Conservation (phyloP, 148 eudicot genomes). For the Fallopia convolvulus region DNA sequence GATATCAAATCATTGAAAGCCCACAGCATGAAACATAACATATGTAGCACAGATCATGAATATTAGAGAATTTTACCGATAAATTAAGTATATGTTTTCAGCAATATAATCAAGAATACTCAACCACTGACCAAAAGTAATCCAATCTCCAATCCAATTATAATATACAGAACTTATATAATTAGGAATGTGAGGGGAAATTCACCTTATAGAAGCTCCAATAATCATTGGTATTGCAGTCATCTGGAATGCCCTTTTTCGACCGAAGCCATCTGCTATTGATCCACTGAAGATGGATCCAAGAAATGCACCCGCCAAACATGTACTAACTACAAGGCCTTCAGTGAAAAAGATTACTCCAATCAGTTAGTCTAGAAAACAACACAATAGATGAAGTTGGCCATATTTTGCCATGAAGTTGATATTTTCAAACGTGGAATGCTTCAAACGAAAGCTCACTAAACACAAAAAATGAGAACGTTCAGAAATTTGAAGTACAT, state of each 20-base stretch:
- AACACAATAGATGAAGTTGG: not conserved
- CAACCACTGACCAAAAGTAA: not conserved
- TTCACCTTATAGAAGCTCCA: conserved; percentile 78
- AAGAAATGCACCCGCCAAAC: conserved; percentile 78
- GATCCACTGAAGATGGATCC: conserved; percentile 85
- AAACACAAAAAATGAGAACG: no score
- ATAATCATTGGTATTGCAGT: conserved; percentile 77
- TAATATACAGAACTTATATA: not conserved
- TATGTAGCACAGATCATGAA: not conserved
- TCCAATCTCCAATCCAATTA: not conserved
- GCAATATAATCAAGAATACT: not conserved
- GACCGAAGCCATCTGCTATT: conserved; percentile 79
- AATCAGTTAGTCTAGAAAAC: not conserved
- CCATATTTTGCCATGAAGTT: not conserved
- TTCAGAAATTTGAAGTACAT: no score
- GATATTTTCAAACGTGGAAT: not conserved
- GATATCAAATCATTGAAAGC: not conserved
- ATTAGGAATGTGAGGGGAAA: not conserved
- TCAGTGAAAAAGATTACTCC: conserved; percentile 7
- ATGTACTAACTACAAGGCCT: conserved; percentile 88
- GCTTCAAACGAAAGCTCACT: no score
- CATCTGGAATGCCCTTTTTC: conserved; percentile 69
- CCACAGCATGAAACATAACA: not conserved
- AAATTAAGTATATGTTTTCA: not conserved
- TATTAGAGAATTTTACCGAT: not conserved